Evolutionary conservation across 2,329 filamentous ascomycete genomes (phyloP).

Genomic region (Drechslerella stenobrocha): DNA sequence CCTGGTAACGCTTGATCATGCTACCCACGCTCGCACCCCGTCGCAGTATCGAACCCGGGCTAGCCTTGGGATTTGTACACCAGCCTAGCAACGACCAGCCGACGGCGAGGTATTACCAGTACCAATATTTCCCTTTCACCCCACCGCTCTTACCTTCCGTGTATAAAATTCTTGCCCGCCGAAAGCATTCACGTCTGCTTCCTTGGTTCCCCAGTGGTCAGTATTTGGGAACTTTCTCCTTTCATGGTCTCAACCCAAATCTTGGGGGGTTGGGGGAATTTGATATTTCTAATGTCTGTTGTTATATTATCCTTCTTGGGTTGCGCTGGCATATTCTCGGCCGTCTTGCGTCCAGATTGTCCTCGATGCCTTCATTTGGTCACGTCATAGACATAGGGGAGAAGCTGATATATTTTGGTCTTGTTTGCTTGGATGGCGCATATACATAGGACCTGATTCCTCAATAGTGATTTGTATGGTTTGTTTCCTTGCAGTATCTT

Average conservation of each 20-base stretch:
- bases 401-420: background rate
- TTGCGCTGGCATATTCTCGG: background rate
- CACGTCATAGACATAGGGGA: slow-evolving; percentile 27
- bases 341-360: background rate
- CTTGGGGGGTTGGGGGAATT: background rate
- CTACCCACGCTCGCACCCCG: slow-evolving; percentile 37
- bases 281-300: background rate
- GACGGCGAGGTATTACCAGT: no score
- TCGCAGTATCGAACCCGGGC: background rate
- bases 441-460: slow-evolving; percentile 37
- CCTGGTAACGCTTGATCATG: slow-evolving; percentile 66
- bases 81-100: background rate
- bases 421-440: slow-evolving; percentile 22
- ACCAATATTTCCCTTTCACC: background rate
- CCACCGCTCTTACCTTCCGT: background rate
- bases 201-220: background rate
- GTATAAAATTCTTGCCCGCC: background rate
- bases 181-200: background rate
- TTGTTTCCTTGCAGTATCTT: slow-evolving; percentile 4
- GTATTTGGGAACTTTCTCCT: background rate
- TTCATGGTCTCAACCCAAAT: background rate
- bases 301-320: background rate
- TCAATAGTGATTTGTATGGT: slow-evolving; percentile 2
- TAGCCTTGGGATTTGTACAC: background rate
- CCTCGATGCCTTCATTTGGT: background rate